Conservation (phyloP, 2,329 filamentous ascomycete species). For the Hypomyces rosellus region DNA sequence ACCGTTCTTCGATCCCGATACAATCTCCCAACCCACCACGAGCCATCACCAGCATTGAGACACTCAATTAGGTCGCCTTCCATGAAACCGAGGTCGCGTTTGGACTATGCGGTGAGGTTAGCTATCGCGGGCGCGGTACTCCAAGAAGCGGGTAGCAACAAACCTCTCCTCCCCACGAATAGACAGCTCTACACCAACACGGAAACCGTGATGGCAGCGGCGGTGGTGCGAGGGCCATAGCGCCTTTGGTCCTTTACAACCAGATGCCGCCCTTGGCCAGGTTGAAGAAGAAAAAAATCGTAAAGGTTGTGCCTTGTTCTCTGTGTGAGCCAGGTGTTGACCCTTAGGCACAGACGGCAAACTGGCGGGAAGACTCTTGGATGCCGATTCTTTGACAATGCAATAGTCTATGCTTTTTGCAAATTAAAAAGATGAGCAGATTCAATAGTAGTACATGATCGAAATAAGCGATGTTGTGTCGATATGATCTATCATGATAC, state of each 20-base stretch:
- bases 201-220: slow-evolving; percentile 72
- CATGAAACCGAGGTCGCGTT: slow-evolving; percentile 91
- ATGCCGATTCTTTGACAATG: neutral
- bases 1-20: slow-evolving; percentile 85
- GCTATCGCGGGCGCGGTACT: slow-evolving; percentile 8
- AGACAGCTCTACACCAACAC: slow-evolving; percentile 86
- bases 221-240: slow-evolving; percentile 50
- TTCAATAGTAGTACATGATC: slow-evolving; percentile 9
- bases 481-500: slow-evolving; percentile 7
- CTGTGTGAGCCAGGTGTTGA: neutral
- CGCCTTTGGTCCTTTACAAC: slow-evolving; percentile 13
- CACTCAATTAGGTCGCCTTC: slow-evolving; percentile 98
- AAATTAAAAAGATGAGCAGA: neutral
- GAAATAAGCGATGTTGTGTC: slow-evolving; percentile 5
- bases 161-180: slow-evolving; percentile 86
- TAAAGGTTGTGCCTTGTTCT: neutral
- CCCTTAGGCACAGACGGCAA: neutral
- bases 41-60: slow-evolving; percentile 92
- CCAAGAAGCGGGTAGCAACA: neutral
- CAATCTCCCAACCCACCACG: slow-evolving; percentile 95
- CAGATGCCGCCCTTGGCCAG: neutral
- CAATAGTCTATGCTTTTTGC: neutral
- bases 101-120: slow-evolving; percentile 51
- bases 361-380: neutral
- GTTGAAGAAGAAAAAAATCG: neutral